Evolutionary conservation across 257 asterid genomes (phyloP).

Genomic region (Fraxinus quadrangulata): DNA sequence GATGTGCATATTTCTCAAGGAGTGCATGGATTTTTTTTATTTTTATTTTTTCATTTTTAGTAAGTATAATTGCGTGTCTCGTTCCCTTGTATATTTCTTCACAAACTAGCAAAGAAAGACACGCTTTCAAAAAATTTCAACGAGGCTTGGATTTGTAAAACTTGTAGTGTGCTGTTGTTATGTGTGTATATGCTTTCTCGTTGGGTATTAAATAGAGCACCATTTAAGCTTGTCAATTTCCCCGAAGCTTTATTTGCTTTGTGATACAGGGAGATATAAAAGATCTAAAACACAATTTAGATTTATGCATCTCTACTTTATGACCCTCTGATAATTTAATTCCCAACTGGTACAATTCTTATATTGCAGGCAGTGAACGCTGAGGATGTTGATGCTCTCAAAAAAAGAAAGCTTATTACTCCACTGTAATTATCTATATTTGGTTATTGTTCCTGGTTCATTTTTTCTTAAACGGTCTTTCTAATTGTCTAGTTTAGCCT

Average conservation of each 20-base stretch:
- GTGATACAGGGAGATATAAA: background rate
- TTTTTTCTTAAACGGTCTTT: background rate
- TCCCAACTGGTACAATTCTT: constrained; percentile 8
- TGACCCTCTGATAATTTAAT: background rate
- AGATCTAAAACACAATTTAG: constrained; percentile 7
- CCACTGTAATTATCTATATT: constrained; percentile 59
- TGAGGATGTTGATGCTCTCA: constrained; percentile 78
- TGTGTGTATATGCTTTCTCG: background rate
- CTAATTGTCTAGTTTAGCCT: background rate
- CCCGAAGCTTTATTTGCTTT: constrained; percentile 14
- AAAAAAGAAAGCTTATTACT: constrained; percentile 72
- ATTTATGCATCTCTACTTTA: background rate
- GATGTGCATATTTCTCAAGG: background rate
- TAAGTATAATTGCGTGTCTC: background rate
- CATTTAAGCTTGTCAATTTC: constrained; percentile 13
- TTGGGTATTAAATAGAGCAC: constrained; percentile 3
- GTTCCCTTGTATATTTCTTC: background rate
- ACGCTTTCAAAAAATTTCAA: background rate
- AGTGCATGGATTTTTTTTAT: background rate
- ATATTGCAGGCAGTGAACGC: constrained; percentile 58
- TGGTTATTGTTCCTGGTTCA: constrained; percentile 1
- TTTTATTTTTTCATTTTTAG: background rate
- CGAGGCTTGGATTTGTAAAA: background rate
- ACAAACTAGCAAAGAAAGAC: background rate
- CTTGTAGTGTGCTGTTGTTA: background rate